phyloP scores from a whole-genome alignment of 2,329 filamentous ascomycete genomes.

The Trichoderma pleuroti region DNA sequence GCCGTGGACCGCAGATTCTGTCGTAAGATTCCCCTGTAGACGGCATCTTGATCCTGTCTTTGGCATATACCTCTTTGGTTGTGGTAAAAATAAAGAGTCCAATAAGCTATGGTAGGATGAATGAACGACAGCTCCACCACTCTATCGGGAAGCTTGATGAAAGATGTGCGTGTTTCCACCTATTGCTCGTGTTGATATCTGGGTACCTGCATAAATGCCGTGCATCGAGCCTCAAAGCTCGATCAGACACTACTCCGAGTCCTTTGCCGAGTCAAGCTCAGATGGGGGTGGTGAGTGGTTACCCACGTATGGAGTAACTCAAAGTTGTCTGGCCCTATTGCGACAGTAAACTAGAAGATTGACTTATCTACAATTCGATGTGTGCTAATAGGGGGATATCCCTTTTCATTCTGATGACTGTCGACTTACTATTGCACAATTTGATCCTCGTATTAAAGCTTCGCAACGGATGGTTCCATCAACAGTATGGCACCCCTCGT shows the following conservation, averaged over 20 bases:
- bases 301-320: neutral
- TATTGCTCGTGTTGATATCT: neutral
- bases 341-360: neutral
- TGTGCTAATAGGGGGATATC: neutral
- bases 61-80: rapidly evolving
- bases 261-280: neutral
- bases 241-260: neutral
- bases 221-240: neutral
- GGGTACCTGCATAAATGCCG: constrained; percentile 10
- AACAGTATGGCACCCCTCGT: neutral
- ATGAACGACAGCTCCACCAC: neutral
- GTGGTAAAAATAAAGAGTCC: neutral
- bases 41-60: neutral
- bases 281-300: neutral
- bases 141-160: neutral
- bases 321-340: neutral
- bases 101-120: neutral
- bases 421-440: neutral
- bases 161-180: neutral
- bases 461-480: neutral
- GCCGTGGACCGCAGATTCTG: neutral
- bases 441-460: neutral
- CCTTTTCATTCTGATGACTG: neutral
- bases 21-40: neutral
- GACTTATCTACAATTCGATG: neutral